These are phyloP conservation scores for Aspergillus kassunensis DNA, from an alignment of 495 filamentous ascomycete genomes.

Conservation along the genomic window DNA sequence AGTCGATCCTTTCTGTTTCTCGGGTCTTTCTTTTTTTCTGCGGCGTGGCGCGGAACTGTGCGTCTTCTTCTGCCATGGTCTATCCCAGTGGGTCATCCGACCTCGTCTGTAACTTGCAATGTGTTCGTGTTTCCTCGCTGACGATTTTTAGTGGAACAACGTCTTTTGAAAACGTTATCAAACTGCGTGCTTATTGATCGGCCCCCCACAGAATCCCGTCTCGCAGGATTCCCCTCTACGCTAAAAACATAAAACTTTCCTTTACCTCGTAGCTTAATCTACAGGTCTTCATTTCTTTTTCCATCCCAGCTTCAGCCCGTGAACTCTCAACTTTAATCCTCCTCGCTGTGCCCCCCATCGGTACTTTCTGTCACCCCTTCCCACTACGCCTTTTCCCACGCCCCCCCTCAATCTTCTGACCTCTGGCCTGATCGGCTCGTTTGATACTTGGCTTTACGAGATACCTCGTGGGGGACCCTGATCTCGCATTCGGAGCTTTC, in stretches of 20 bases:
- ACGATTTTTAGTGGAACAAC: not conserved
- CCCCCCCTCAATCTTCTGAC: constrained; percentile 7
- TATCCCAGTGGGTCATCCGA: constrained; percentile 8
- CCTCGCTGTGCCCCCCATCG: not conserved
- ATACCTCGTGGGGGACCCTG: constrained; percentile 8
- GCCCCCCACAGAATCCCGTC: constrained; percentile 13
- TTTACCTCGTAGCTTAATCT: not conserved
- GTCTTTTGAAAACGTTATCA: constrained; percentile 1
- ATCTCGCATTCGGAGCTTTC: constrained; percentile 19
- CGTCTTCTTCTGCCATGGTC: not conserved
- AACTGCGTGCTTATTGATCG: constrained; percentile 8
- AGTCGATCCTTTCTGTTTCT: constrained; percentile 1
- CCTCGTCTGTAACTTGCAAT: not conserved
- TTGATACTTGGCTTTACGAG: not conserved
- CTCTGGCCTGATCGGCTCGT: not conserved
- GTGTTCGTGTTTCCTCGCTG: not conserved
- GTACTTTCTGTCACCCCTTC: not conserved
- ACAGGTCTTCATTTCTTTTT: constrained; percentile 1
- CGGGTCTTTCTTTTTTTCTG: not conserved
- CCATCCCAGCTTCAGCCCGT: not conserved
- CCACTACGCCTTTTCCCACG: not conserved
- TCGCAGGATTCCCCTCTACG: constrained; percentile 10
- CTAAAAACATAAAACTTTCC: constrained; percentile 16
- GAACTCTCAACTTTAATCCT: not conserved
- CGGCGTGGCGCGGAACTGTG: constrained; percentile 4